phyloP scores from a whole-genome alignment of 441 rosid genomes.

The Gossypium davidsonii region DNA sequence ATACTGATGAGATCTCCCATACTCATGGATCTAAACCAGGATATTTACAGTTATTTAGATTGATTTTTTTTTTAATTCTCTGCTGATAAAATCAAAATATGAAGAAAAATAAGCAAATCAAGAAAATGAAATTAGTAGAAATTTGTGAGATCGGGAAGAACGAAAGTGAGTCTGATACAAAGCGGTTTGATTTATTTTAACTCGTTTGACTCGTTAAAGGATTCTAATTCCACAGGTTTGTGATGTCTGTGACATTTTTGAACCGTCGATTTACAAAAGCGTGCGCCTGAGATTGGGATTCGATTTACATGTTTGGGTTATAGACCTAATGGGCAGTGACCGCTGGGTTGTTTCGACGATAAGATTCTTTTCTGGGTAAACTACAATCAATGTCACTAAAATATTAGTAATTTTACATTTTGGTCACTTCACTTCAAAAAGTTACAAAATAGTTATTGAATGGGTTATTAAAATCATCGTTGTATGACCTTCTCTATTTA shows the following conservation, averaged over 20 bases:
- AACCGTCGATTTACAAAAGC: not conserved
- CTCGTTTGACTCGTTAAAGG: not conserved
- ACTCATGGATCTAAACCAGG: constrained; percentile 30
- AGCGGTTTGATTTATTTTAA: not conserved
- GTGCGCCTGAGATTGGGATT: not conserved
- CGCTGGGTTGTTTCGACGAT: too few relatives aligned
- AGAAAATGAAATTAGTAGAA: not conserved
- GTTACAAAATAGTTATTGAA: too few relatives aligned
- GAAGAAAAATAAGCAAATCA: not conserved
- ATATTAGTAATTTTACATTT: too few relatives aligned
- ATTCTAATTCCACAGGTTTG: not conserved
- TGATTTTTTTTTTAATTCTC: not conserved
- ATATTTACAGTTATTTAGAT: not conserved
- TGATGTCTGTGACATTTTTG: not conserved
- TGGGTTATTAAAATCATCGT: too few relatives aligned
- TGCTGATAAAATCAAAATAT: not conserved
- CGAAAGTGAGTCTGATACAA: not conserved
- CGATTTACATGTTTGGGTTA: not conserved
- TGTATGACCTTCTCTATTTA: too few relatives aligned
- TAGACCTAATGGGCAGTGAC: not conserved
- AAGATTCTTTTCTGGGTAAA: too few relatives aligned
- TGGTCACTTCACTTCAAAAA: too few relatives aligned
- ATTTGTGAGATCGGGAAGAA: not conserved
- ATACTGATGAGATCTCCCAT: constrained; percentile 57
- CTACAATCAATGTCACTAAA: too few relatives aligned